phyloP scores from a whole-genome alignment of 176 grass and related monocot species.

The Chrysopogon serrulatus region DNA sequence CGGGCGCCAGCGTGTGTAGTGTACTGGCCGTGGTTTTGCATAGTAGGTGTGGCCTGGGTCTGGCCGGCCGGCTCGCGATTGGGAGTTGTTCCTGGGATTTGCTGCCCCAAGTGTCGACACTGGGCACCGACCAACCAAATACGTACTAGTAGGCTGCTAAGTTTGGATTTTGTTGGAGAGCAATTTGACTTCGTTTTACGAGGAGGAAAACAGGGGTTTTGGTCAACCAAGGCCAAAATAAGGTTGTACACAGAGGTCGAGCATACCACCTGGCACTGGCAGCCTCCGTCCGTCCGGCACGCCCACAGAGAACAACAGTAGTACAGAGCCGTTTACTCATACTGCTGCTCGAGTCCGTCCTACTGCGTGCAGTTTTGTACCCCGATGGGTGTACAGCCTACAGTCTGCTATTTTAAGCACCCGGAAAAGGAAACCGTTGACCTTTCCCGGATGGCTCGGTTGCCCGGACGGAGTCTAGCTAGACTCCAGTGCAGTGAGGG shows the following conservation, averaged over 20 bases:
- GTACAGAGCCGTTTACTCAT: neutral
- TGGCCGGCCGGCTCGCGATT: constrained; percentile 7
- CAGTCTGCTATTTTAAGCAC: neutral
- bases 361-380: neutral
- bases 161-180: no score
- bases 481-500: no score
- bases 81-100: constrained; percentile 24
- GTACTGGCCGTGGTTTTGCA: neutral
- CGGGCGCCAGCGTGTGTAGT: no score
- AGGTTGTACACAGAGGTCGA: neutral
- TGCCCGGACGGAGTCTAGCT: no score
- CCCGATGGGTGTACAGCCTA: neutral
- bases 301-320: neutral
- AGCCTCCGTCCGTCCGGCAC: neutral
- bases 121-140: neutral
- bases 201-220: neutral
- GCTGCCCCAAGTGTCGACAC: constrained; percentile 8
- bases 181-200: neutral
- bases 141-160: no score
- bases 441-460: no score
- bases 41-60: no score
- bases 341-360: neutral
- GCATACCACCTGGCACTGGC: neutral
- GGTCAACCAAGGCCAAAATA: neutral
- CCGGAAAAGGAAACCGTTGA: no score